Base-by-base conservation (phyloP, 352 stramenopile genomes). In the Phytophthora tentaculata region DNA sequence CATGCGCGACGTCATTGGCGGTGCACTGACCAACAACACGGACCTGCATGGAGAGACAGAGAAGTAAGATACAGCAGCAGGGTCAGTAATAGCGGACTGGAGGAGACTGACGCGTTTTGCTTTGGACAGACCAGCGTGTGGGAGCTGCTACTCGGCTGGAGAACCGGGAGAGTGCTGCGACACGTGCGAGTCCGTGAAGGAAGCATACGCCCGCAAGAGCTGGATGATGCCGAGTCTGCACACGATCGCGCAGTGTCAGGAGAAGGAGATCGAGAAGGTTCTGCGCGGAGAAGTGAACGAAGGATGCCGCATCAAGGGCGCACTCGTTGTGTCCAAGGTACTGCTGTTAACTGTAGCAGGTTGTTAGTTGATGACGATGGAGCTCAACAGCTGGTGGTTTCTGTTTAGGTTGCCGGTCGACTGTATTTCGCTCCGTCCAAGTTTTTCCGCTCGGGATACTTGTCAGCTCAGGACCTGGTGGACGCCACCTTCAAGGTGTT, bases 341-440 rank as follows among this genome's bases (percentile, higher is more conserved):
- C 20, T 17, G 17, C 22, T 28, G 1, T 8, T 32, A 6, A 14
- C 52, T n/a, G 29, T 45, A n/a, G 32, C 4, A 48, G 3, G 44
- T 9, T 52, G 28, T 32, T 32, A 43, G 37, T 48, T 61, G 26
- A 12, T 59, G 26, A 7, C n/a, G n/a, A n/a, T n/a, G n/a, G n/a
- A n/a, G n/a, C n/a, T n/a, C n/a, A n/a, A n/a, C n/a, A n/a, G n/a
- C n/a, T n/a, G n/a, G n/a, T n/a, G n/a, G n/a, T n/a, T 63, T 22
- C n/a, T 64, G 0, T 62, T 3, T 28, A 94, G 86, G 87, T 93
- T 32, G 83, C 84, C 16, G 88, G 85, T 13, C 89, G 86, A 50
- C 56, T 95, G 16, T 94, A 92, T 64, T 95, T 95, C 61, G 87
- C 87, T 55, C 87, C 87, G 22, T 91, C 85, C 56, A 93, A 91